A percentile compares a stretch with the other conserved stretches of the same genome.
Evolutionary conservation across 352 stramenopile species (phyloP).

Genomic region (Pythium dissimile): DNA sequence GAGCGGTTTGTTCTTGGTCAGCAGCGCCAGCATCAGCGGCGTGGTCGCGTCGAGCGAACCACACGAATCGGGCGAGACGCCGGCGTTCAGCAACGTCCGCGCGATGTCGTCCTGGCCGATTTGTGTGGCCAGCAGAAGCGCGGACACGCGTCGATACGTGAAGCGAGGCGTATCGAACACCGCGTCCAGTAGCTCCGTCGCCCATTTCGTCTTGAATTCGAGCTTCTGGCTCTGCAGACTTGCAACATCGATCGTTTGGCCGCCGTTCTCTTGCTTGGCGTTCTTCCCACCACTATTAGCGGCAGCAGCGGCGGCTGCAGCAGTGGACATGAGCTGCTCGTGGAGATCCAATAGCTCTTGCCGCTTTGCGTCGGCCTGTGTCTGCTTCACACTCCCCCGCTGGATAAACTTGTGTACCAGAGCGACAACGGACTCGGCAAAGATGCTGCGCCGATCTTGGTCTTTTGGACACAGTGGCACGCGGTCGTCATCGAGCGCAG

Average conservation of each 20-base stretch:
- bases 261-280: constrained; percentile 4
- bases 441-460: constrained; percentile 1
- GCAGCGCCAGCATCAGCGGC: constrained; percentile 57
- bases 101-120: constrained; percentile 31
- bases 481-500: constrained; percentile 38
- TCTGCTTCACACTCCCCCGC: constrained; percentile 16
- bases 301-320: neutral
- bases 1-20: constrained; percentile 31
- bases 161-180: constrained; percentile 42
- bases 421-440: constrained; percentile 23
- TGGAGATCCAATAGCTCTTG: constrained; percentile 14
- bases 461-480: constrained; percentile 19
- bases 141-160: constrained; percentile 42
- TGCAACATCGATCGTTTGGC: constrained; percentile 6
- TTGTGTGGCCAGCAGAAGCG: constrained; percentile 53
- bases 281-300: neutral
- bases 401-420: constrained; percentile 32
- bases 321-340: constrained; percentile 11
- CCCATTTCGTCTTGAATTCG: constrained; percentile 38
- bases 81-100: constrained; percentile 33
- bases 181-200: constrained; percentile 39
- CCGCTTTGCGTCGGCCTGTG: neutral
- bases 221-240: constrained; percentile 16
- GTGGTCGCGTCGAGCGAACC: constrained; percentile 34
- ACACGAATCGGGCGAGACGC: constrained; percentile 28